Evolutionary conservation across 1,284 basidiomycete genomes (phyloP).

Genomic region (Microbotryomycetes sp.): DNA sequence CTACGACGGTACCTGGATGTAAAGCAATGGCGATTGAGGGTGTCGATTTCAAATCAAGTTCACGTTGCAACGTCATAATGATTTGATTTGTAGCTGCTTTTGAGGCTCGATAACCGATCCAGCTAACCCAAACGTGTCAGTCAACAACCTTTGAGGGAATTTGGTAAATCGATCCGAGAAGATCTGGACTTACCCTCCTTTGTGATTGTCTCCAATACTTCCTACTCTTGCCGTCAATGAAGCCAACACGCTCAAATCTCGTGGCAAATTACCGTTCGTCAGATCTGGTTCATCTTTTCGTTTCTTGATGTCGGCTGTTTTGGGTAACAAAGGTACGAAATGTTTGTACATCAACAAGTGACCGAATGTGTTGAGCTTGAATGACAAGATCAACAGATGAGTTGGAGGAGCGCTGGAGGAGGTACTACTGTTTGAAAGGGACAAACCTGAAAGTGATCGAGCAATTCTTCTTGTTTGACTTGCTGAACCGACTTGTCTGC

Average conservation of each 20-base stretch:
- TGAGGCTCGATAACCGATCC: conserved; percentile 40
- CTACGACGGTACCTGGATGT: conserved; percentile 38
- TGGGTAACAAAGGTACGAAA: conserved; percentile 48
- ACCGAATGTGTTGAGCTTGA: conserved; percentile 48
- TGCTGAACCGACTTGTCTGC: conserved; percentile 49
- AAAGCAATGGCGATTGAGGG: conserved; percentile 36
- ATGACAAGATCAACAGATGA: conserved; percentile 26
- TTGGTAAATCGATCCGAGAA: too few relatives aligned
- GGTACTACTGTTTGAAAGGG: background rate
- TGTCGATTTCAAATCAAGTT: conserved; percentile 31
- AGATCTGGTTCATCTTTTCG: conserved; percentile 38
- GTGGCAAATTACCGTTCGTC: conserved; percentile 41
- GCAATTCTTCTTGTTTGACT: conserved; percentile 40
- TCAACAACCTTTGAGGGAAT: too few relatives aligned
- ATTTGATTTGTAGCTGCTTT: conserved; percentile 44
- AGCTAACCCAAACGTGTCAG: too few relatives aligned
- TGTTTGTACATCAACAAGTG: conserved; percentile 50
- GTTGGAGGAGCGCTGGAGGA: background rate
- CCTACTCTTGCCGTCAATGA: conserved; percentile 49
- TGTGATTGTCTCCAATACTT: conserved; percentile 46
- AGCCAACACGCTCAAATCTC: conserved; percentile 43
- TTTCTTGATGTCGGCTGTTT: conserved; percentile 38
- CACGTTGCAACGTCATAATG: conserved; percentile 37
- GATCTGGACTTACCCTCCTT: conserved; percentile 40
- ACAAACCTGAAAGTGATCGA: conserved; percentile 39